Evolutionary conservation across 768 basidiomycete species (phyloP).

Genomic region (Naganishia vishniacii): DNA sequence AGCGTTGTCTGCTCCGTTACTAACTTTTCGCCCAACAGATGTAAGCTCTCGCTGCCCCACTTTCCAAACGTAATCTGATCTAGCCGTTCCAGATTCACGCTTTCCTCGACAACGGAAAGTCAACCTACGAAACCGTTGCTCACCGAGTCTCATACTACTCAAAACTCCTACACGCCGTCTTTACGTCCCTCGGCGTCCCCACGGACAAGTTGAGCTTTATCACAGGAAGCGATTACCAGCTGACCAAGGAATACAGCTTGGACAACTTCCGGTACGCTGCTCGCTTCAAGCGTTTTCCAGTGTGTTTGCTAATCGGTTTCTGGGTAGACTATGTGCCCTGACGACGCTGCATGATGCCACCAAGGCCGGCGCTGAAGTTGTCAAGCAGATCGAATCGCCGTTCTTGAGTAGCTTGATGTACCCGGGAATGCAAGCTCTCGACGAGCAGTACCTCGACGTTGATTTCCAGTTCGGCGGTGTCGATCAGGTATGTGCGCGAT

Average conservation of each 20-base stretch:
- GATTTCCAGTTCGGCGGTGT: constrained; percentile 98
- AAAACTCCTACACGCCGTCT: constrained; percentile 70
- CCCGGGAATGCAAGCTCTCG: constrained; percentile 92
- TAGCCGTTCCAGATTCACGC: constrained; percentile 64
- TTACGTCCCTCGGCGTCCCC: constrained; percentile 84
- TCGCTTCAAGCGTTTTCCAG: not conserved
- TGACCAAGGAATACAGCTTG: constrained; percentile 82
- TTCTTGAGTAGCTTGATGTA: constrained; percentile 86
- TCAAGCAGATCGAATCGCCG: constrained; percentile 92
- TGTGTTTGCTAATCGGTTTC: not conserved
- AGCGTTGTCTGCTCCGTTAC: constrained; percentile 49
- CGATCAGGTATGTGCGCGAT: constrained; percentile 75
- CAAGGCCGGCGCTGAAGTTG: constrained; percentile 97
- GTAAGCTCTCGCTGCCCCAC: constrained; percentile 7
- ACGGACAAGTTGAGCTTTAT: constrained; percentile 76
- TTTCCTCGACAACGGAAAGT: constrained; percentile 95
- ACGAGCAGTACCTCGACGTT: constrained; percentile 90
- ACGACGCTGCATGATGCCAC: constrained; percentile 95
- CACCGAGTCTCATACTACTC: constrained; percentile 88
- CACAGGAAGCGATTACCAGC: constrained; percentile 86
- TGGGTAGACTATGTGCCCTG: constrained; percentile 63
- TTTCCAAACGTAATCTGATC: constrained; percentile 7
- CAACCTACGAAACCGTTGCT: constrained; percentile 81
- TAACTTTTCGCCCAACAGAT: constrained; percentile 58
- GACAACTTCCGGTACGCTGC: constrained; percentile 73